A percentile compares a stretch with the other conserved stretches of the same genome.
These are phyloP conservation scores for Byssochlamys sp. DNA, from an alignment of 2,329 filamentous ascomycete genomes.

Conservation along the genomic window DNA sequence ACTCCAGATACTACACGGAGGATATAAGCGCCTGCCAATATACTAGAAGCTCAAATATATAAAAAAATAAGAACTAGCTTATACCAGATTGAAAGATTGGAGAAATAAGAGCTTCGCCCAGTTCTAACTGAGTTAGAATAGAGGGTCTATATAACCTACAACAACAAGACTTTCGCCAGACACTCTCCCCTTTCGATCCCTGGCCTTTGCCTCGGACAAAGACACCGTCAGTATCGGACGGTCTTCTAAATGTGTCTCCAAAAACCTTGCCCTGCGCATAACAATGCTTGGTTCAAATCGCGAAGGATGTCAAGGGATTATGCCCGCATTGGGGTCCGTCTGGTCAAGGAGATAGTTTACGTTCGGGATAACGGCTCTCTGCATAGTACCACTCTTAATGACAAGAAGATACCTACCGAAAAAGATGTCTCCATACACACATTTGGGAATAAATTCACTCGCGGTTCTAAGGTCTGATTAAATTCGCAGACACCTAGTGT, in stretches of 20 bases:
- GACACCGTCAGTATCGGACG: constrained; percentile 30
- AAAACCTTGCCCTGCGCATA: constrained; percentile 24
- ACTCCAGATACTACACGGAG: no score
- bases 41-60: no score
- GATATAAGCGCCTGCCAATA: no score
- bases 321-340: constrained; percentile 25
- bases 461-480: constrained; percentile 21
- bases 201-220: constrained; percentile 21
- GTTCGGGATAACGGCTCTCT: constrained; percentile 50
- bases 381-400: constrained; percentile 53
- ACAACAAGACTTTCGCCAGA: constrained; percentile 5
- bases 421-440: constrained; percentile 31
- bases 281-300: constrained; percentile 39
- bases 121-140: no score
- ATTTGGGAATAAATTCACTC: constrained; percentile 43
- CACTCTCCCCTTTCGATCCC: constrained; percentile 19
- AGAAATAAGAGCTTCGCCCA: no score
- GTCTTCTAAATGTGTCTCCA: constrained; percentile 30
- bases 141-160: constrained; percentile 10
- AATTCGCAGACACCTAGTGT: no score
- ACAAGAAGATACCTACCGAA: constrained; percentile 29
- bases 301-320: constrained; percentile 40
- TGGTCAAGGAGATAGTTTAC: constrained; percentile 30
- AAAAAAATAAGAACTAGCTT: no score
- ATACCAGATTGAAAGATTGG: neutral